A percentile compares a stretch with the other conserved stretches of the same genome.
phyloP scores from a whole-genome alignment of 2,329 filamentous ascomycete species.

The Cryphonectria radicalis region DNA sequence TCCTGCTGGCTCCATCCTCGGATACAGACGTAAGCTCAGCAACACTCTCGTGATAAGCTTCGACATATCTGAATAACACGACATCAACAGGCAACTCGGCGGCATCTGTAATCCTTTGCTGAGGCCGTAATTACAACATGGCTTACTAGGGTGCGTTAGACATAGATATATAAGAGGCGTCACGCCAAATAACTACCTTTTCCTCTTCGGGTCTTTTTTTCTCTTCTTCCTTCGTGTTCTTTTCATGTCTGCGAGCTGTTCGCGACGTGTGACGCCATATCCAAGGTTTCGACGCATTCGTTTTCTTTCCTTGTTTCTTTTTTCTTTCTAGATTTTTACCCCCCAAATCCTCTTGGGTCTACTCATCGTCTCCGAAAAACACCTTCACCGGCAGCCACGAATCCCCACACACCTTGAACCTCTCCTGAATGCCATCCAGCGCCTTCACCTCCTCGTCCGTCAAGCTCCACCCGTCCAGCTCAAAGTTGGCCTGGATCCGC shows the following conservation, averaged over 20 bases:
- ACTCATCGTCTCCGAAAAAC: constrained; percentile 84
- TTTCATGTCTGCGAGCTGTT: neutral
- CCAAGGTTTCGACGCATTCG: no score
- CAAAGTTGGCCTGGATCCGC: constrained; percentile 77
- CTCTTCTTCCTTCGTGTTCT: neutral
- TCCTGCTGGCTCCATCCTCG: neutral
- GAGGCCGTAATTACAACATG: no score
- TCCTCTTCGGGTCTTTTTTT: no score
- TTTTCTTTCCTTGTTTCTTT: neutral
- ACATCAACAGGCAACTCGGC: neutral
- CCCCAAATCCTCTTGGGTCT: constrained; percentile 32
- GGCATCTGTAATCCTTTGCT: neutral
- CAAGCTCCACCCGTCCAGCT: constrained; percentile 74
- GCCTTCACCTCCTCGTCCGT: constrained; percentile 72
- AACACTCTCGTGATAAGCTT: neutral
- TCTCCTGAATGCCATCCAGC: constrained; percentile 69
- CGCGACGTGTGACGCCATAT: neutral
- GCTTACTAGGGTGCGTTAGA: neutral
- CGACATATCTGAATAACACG: neutral
- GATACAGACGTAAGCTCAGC: neutral
- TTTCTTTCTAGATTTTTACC: neutral
- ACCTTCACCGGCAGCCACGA: constrained; percentile 75
- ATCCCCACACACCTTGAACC: constrained; percentile 84
- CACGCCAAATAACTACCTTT: neutral
- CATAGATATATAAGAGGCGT: neutral